Percentiles rank a stretch among this genome's conserved stretches.
Evolutionary conservation across 768 basidiomycete species (phyloP).

Genomic region (Podaxis pistillaris): DNA sequence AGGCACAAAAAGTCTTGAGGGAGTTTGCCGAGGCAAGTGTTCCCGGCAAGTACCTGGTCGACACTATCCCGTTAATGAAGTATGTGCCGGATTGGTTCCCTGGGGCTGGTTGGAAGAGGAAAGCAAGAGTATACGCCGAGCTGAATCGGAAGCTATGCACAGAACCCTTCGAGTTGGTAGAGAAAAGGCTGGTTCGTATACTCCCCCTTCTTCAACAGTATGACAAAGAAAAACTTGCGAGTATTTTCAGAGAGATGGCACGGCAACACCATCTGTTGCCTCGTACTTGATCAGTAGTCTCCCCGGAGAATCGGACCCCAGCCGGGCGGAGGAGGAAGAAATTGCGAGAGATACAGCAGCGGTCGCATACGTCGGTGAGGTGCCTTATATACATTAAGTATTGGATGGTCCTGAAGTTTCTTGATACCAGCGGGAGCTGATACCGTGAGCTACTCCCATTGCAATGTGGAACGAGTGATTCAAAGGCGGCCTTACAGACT

Average conservation of each 20-base stretch:
- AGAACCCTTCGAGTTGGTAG: slow-evolving; percentile 35
- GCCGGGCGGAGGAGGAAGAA: slow-evolving; percentile 7
- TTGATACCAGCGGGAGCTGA: no score
- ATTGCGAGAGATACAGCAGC: slow-evolving; percentile 25
- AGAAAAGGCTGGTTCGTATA: slow-evolving; percentile 30
- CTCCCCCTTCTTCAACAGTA: neutral
- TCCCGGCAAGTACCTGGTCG: slow-evolving; percentile 30
- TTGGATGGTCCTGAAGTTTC: no score
- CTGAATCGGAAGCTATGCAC: slow-evolving; percentile 33
- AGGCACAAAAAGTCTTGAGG: slow-evolving; percentile 23
- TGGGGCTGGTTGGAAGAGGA: slow-evolving; percentile 42
- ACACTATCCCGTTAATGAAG: slow-evolving; percentile 24
- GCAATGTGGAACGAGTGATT: no score
- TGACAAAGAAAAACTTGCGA: neutral
- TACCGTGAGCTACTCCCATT: no score
- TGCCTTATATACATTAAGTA: no score
- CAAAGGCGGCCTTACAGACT: slow-evolving; percentile 18
- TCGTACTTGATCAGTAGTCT: slow-evolving; percentile 3
- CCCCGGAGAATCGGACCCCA: neutral
- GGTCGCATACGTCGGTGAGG: slow-evolving; percentile 24
- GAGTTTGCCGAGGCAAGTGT: slow-evolving; percentile 21
- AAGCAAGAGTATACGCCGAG: slow-evolving; percentile 31
- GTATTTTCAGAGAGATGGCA: neutral
- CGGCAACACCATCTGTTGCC: slow-evolving; percentile 5
- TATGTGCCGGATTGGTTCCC: slow-evolving; percentile 40